Evolutionary conservation across 2,329 filamentous ascomycete genomes (phyloP).

Genomic region (Lojkania enalia): DNA sequence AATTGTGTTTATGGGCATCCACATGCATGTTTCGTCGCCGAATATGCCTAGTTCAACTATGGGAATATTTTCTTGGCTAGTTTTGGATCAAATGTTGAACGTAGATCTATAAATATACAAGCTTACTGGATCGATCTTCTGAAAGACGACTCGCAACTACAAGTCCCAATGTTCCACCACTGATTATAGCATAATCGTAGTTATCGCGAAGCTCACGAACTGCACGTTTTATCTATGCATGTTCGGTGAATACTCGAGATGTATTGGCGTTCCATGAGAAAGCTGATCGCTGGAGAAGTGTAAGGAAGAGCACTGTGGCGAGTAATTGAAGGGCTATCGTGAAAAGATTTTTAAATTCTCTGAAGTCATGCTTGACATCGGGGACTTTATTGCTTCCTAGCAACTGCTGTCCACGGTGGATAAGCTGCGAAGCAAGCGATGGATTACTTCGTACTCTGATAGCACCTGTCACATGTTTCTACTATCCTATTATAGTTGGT

Average conservation of each 20-base stretch:
- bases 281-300: too few species aligned
- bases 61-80: conserved; percentile 26
- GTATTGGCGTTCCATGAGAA: too few species aligned
- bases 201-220: conserved; percentile 3
- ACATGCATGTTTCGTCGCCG: conserved; percentile 27
- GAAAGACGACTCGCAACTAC: conserved; percentile 36
- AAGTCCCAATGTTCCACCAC: conserved; percentile 35
- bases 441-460: too few species aligned
- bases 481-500: too few species aligned
- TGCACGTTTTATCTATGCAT: conserved; percentile 3
- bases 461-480: too few species aligned
- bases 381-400: too few species aligned
- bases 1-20: conserved; percentile 18
- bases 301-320: too few species aligned
- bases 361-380: too few species aligned
- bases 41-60: conserved; percentile 33
- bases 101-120: conserved; percentile 6
- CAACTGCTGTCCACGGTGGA: too few species aligned
- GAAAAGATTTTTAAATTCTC: too few species aligned
- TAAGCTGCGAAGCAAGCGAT: too few species aligned
- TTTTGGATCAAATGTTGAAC: conserved; percentile 14
- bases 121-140: conserved; percentile 16
- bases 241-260: background rate
- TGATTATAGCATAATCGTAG: conserved; percentile 39
- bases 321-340: too few species aligned